Base-by-base conservation (phyloP, 2,329 filamentous ascomycete genomes). In the Neonectria neomacrospora region DNA sequence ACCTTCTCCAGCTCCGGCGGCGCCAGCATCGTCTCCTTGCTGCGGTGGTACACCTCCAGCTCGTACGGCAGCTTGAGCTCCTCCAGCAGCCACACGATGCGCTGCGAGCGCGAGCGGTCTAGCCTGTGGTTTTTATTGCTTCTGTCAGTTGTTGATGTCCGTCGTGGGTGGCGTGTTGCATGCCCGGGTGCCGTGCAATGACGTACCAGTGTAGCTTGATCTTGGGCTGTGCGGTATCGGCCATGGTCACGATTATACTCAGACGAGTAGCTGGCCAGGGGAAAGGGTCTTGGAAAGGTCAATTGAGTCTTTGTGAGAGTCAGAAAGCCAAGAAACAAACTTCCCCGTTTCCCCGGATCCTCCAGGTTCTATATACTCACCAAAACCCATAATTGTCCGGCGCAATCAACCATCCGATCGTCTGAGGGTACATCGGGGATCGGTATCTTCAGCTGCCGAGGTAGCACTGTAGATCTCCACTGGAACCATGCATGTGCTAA, bases 41-140 rank as follows among this genome's bases (percentile, higher is more conserved):
- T 76, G 56, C 94, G 90, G 77, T 92, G 93, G 84, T 91, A 96
- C 57, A 91, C 85, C 73, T 95, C 88, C 61, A 97, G 80, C 65
- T 94, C 88, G 79, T 97, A 97, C 28, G 90, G 85, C 34, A 97
- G 78, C 45, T 91, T 85, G 65, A 96, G 88, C 78, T 95, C 93
- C 76, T 96, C 92, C 45, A 97, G 86, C 7, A 97, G 88, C 92
- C 92, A 97, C 47, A 96, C 81, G 62, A 95, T 91, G 66, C 92
- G 89, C 78, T 96, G 92, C 12, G 92, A 88, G 70, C 94, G 91
- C 59, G 93, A 96, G 71, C 91, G 83, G 71, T 95, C 87, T 64
- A 97, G 90, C 93, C 93, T 96, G 69, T n/a, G n/a, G 23, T 11
- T 9, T 68, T 42, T 26, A 30, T 34, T 14, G 44, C 23, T 6